Base-by-base conservation (phyloP, 2,329 filamentous ascomycete species). In the Sordariomycetes sp. region DNA sequence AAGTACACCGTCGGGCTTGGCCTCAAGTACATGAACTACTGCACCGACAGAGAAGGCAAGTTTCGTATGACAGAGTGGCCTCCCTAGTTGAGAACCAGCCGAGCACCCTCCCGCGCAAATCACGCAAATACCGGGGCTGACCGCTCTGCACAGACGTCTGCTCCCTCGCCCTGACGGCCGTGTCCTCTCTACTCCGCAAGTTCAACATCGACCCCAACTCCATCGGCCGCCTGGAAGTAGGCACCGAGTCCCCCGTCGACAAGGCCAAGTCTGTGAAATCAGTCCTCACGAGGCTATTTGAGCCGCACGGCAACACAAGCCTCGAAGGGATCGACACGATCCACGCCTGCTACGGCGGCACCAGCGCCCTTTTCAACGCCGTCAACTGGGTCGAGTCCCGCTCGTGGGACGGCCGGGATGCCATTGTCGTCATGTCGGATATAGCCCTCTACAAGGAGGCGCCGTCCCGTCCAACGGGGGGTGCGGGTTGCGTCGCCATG, bases 1-100 rank as follows among this genome's bases (percentile, higher is more conserved):
- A 94, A 94, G 76, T 94, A 94, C 79, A 94, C 89, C 67, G 91
- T 94, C 74, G 89, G 89, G 71, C 85, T 94, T 58, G 89, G 89
- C 66, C 89, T 92, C 80, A 91, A 87, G 69, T 90, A 88, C 76
- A 94, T 94, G 89, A 85, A 84, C 77, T 94, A 94, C 76, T 92
- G 89, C 71, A 89, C 92, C 73, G 89, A 94, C 69, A 84, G 87
- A 68, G 89, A 94, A 77, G 88, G 88, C 90, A 71, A 32, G 8
- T 32, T 32, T 8, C 28, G 28, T 32, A 8, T 72, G 76, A 54
- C 58, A 13, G 6, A 6, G 15, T 17, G 13, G 4, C n/a, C 17
- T 17, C 13, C 28, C 28, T 3, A 32, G n/a, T 32, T 34, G 12
- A 3, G 58, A 59, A 60, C 62, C 28, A 32, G 28, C 28, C 28